Percentiles rank a stretch among this genome's conserved stretches.
These are phyloP conservation scores for Platanus orientalis DNA, from an alignment of 164 flowering plant genomes.

Conservation along the genomic window DNA sequence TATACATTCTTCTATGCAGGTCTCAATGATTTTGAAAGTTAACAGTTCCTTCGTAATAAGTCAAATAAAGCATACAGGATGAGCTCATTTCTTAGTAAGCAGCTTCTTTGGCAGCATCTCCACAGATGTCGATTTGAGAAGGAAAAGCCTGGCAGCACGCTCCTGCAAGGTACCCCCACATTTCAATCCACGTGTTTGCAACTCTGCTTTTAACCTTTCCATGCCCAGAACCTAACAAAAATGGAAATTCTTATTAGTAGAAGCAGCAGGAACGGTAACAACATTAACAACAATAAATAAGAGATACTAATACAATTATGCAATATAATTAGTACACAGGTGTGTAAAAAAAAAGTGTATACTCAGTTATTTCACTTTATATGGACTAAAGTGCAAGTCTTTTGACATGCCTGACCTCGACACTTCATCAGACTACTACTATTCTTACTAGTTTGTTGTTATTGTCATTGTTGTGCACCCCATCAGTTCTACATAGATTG, in stretches of 20 bases:
- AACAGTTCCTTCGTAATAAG: background rate
- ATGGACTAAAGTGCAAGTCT: too few relatives aligned
- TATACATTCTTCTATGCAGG: background rate
- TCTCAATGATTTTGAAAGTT: background rate
- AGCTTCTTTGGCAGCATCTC: slow-evolving; percentile 85
- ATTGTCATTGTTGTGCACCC: too few relatives aligned
- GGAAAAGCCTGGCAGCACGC: slow-evolving; percentile 84
- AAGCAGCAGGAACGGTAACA: background rate
- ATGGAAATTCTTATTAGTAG: background rate
- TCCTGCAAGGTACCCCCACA: slow-evolving; percentile 92
- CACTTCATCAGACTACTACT: too few relatives aligned
- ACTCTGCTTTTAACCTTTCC: slow-evolving; percentile 72
- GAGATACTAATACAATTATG: background rate
- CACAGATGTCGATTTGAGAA: slow-evolving; percentile 71
- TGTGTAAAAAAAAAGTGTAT: too few relatives aligned
- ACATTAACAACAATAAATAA: background rate
- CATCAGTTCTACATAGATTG: too few relatives aligned
- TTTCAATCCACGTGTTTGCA: slow-evolving; percentile 73
- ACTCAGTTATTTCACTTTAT: too few relatives aligned
- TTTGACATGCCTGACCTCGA: too few relatives aligned
- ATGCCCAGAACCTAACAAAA: slow-evolving; percentile 63
- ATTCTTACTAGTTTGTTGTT: too few relatives aligned
- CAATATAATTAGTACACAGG: too few relatives aligned
- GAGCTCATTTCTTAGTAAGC: slow-evolving; percentile 60
- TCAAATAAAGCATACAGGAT: background rate